These are phyloP conservation scores for Neurospora pannonica DNA, from an alignment of 495 filamentous ascomycete species.

Conservation along the genomic window DNA sequence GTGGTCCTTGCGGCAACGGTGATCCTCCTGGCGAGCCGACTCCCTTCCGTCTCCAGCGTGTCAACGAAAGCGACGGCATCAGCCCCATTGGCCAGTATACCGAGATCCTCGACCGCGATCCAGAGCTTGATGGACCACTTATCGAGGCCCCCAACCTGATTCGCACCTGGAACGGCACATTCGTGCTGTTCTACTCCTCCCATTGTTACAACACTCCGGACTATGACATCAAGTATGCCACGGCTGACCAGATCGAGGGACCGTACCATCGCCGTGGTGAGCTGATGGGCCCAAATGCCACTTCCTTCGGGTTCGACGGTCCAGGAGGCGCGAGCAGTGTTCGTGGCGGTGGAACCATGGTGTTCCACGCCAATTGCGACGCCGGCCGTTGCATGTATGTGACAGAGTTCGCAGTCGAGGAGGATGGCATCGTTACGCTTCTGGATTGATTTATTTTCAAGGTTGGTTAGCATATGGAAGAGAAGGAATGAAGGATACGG, in stretches of 20 bases:
- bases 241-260: slow-evolving; percentile 34
- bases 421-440: neutral
- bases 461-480: neutral
- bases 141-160: slow-evolving; percentile 53
- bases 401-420: slow-evolving; percentile 1
- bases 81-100: slow-evolving; percentile 42
- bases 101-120: slow-evolving; percentile 44
- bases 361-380: slow-evolving; percentile 43
- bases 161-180: slow-evolving; percentile 35
- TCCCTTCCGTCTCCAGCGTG: slow-evolving; percentile 49
- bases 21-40: slow-evolving; percentile 39
- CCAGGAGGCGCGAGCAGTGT: slow-evolving; percentile 30
- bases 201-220: slow-evolving; percentile 42
- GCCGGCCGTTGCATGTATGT: slow-evolving; percentile 24
- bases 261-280: slow-evolving; percentile 33
- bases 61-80: slow-evolving; percentile 37
- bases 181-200: slow-evolving; percentile 51
- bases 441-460: neutral
- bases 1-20: slow-evolving; percentile 47
- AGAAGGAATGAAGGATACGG: neutral
- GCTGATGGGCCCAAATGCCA: slow-evolving; percentile 23
- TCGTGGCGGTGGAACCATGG: slow-evolving; percentile 25
- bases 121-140: slow-evolving; percentile 43
- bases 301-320: slow-evolving; percentile 27
- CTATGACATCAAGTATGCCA: slow-evolving; percentile 49